Evolutionary conservation across 192 early-diverging fungal species (phyloP).

Genomic region (Linnemannia zychae): DNA sequence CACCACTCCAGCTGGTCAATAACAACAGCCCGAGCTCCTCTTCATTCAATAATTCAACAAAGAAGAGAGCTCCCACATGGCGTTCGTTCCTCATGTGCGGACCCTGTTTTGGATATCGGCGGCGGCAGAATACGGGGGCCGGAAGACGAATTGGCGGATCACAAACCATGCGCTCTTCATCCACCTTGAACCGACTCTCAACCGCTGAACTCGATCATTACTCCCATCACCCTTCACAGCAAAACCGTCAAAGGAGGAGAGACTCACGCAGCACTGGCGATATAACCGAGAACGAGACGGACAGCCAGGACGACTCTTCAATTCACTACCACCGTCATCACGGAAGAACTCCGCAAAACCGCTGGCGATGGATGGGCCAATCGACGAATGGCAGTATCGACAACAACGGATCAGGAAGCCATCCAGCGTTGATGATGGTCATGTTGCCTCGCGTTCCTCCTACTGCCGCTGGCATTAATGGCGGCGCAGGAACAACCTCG

Average conservation of each 20-base stretch:
- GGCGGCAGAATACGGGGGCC: background rate
- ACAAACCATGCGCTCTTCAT: background rate
- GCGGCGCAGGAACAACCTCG: background rate
- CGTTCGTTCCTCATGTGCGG: background rate
- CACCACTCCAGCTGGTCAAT: background rate
- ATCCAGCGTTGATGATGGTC: background rate
- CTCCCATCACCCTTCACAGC: background rate
- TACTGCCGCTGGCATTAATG: background rate
- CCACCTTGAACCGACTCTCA: background rate
- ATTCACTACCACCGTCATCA: background rate
- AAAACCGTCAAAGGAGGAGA: background rate
- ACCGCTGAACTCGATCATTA: background rate
- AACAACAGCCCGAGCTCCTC: background rate
- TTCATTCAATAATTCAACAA: background rate
- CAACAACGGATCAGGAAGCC: background rate
- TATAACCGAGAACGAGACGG: background rate
- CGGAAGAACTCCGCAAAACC: background rate
- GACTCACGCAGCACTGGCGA: background rate
- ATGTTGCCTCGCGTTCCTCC: background rate
- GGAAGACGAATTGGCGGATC: background rate
- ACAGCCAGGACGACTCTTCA: background rate
- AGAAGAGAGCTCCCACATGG: background rate
- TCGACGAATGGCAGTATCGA: background rate
- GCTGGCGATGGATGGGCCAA: background rate
- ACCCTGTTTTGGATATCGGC: background rate